Evolutionary conservation across 768 basidiomycete genomes (phyloP).

Genomic region (Suillus luteus): DNA sequence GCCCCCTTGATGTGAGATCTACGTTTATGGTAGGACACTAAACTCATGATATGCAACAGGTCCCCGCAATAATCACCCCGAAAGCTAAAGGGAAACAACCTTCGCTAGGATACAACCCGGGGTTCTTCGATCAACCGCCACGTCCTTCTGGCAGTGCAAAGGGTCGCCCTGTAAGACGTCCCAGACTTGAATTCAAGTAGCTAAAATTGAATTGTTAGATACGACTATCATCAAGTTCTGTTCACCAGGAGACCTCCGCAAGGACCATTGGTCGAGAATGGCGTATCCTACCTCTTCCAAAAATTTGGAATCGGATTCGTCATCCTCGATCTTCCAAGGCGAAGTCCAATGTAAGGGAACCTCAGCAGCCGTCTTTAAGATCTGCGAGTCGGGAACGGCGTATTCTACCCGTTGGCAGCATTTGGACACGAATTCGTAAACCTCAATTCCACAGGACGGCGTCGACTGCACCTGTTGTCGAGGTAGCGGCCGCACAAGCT

Average conservation of each 20-base stretch:
- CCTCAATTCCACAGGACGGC: not conserved
- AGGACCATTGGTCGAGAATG: not conserved
- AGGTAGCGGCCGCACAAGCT: not conserved
- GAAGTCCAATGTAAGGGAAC: not conserved
- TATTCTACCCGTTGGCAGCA: not conserved
- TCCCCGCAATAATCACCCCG: not conserved
- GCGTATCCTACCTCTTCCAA: not conserved
- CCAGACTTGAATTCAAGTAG: not conserved
- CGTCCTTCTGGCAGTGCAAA: not conserved
- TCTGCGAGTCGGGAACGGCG: not conserved
- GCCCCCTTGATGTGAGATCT: not conserved
- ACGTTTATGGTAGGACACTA: not conserved
- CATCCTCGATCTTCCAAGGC: not conserved
- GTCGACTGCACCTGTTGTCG: not conserved
- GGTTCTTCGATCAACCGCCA: not conserved
- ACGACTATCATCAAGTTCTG: not conserved
- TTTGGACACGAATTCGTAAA: not conserved
- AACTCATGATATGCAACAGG: not conserved
- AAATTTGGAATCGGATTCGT: slow-evolving; percentile 1
- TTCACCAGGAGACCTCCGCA: not conserved
- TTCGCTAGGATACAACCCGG: not conserved
- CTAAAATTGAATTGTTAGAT: not conserved
- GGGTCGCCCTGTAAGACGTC: not conserved
- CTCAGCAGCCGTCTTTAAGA: not conserved
- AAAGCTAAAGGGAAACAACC: not conserved